Evolutionary conservation across 73 alveolate genomes (phyloP).

Genomic region (Symbiodinium natans): DNA sequence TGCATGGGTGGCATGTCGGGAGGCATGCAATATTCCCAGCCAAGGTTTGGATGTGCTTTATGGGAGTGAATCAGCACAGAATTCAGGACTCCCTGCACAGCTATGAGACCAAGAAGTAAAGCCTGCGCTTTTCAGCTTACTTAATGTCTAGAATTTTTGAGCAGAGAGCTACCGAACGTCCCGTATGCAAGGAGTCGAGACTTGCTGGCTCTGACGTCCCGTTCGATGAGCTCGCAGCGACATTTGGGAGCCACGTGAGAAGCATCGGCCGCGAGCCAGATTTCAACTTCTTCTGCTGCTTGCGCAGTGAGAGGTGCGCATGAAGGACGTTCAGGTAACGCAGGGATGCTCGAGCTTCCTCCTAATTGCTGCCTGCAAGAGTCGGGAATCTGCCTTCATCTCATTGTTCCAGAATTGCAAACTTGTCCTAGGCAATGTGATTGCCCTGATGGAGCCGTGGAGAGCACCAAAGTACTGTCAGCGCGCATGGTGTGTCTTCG

Average conservation of each 20-base stretch:
- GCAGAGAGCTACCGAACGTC: background rate
- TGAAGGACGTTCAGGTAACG: no score
- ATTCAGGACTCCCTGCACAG: conserved; percentile 33
- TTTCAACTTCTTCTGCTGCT: no score
- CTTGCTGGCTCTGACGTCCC: conserved; percentile 25
- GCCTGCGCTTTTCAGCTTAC: background rate
- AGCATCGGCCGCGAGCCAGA: conserved; percentile 29
- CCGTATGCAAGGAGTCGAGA: conserved; percentile 20
- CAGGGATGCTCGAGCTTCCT: no score
- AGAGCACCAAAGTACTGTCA: conserved; percentile 56
- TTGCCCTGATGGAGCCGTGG: conserved; percentile 85
- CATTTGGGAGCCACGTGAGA: conserved; percentile 28
- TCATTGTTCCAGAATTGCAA: no score
- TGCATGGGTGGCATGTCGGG: no score
- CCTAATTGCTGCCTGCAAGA: no score
- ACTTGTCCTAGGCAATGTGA: conserved; percentile 44
- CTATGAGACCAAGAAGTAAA: no score
- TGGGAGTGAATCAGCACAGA: conserved; percentile 88
- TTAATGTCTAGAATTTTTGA: background rate
- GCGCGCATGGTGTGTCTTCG: conserved; percentile 85
- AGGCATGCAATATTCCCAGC: no score
- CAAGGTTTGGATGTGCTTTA: conserved; percentile 85
- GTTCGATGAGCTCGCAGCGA: conserved; percentile 45
- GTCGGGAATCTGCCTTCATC: no score
- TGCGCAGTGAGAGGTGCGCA: no score